A percentile compares a stretch with the other conserved stretches of the same genome.
These are phyloP conservation scores for Fusarium sp. DNA, from an alignment of 2,329 filamentous ascomycete genomes.

Conservation along the genomic window DNA sequence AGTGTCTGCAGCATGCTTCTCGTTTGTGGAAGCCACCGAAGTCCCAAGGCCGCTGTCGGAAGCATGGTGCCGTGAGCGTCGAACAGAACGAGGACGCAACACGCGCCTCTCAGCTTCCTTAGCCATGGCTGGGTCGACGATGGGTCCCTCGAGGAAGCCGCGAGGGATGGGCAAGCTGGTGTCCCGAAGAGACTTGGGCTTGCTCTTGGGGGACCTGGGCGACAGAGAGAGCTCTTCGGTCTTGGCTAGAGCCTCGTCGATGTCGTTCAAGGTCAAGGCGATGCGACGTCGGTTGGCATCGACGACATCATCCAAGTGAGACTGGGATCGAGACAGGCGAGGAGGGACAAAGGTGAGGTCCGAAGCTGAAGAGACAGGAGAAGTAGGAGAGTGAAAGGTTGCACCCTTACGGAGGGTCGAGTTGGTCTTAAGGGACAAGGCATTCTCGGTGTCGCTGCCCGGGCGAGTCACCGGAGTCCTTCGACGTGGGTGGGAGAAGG, in stretches of 20 bases:
- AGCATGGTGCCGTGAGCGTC: conserved; percentile 72
- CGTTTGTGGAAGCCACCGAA: conserved; percentile 74
- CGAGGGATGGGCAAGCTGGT: conserved; percentile 69
- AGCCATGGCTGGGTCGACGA: conserved; percentile 62
- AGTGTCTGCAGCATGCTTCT: conserved; percentile 58
- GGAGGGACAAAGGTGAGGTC: conserved; percentile 61
- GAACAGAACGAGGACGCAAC: conserved; percentile 64
- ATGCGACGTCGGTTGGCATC: conserved; percentile 76
- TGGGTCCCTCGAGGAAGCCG: conserved; percentile 66
- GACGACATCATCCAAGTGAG: conserved; percentile 76
- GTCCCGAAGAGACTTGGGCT: conserved; percentile 57
- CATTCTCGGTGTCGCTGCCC: conserved; percentile 45
- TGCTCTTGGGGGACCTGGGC: conserved; percentile 45
- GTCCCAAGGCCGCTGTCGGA: conserved; percentile 92
- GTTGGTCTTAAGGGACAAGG: conserved; percentile 50
- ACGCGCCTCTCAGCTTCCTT: conserved; percentile 59
- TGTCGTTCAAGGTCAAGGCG: conserved; percentile 71
- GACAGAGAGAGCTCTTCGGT: conserved; percentile 53
- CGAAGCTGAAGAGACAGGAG: conserved; percentile 53
- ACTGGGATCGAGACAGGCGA: conserved; percentile 73
- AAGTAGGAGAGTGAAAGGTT: conserved; percentile 68
- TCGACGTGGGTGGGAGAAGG: conserved; percentile 59
- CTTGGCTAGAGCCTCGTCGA: conserved; percentile 70
- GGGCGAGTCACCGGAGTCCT: conserved; percentile 57
- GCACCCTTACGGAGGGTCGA: conserved; percentile 74